Conservation (phyloP, 257 asterid species). For the Solanum ahanhuiri region DNA sequence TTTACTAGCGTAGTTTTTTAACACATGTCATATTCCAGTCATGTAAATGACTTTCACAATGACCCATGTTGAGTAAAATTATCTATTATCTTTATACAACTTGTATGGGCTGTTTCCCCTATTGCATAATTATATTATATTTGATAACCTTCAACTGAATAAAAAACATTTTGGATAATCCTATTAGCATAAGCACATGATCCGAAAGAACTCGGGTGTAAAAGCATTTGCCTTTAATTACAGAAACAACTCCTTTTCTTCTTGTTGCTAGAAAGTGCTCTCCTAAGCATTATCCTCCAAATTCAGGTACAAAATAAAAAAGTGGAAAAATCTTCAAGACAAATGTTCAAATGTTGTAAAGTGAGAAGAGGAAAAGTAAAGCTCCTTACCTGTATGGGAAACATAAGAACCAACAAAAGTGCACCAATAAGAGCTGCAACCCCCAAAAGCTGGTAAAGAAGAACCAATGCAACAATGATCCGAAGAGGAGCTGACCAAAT, state of each 20-base stretch:
- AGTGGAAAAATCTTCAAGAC: not conserved
- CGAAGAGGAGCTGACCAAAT: conserved; percentile 98
- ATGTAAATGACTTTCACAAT: not conserved
- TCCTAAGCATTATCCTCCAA: not conserved
- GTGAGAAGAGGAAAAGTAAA: not conserved
- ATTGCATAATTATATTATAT: not conserved
- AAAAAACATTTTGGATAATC: not conserved
- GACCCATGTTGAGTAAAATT: not conserved
- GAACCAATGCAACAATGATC: conserved; percentile 62
- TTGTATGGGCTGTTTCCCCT: not conserved
- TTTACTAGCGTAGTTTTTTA: not conserved
- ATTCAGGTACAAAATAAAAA: not conserved
- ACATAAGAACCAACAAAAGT: conserved; percentile 66
- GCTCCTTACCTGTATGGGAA: conserved; percentile 65
- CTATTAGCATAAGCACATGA: not conserved
- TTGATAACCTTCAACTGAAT: not conserved
- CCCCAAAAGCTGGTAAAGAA: conserved; percentile 86
- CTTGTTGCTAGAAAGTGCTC: not conserved
- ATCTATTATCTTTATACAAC: not conserved
- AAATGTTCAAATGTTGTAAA: not conserved
- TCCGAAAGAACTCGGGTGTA: not conserved
- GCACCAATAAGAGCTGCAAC: conserved; percentile 87
- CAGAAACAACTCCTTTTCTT: not conserved
- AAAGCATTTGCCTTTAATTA: not conserved
- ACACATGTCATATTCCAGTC: not conserved